Evolutionary conservation across 2,329 filamentous ascomycete genomes (phyloP).

Genomic region (Aureobasidium sp.): DNA sequence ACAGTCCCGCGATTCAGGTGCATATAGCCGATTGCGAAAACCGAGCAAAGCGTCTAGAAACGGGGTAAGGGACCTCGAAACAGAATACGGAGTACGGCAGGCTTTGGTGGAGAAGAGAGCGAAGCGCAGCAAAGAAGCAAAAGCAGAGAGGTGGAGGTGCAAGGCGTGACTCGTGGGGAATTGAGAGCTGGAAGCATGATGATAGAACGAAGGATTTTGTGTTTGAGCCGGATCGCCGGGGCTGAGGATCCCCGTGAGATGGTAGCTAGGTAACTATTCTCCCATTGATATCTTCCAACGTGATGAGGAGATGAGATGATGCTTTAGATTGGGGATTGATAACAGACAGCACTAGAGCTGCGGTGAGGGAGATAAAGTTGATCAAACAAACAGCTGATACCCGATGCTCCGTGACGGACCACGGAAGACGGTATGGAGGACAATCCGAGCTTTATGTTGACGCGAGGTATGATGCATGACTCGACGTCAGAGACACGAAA

Average conservation of each 20-base stretch:
- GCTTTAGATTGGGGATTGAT: not conserved
- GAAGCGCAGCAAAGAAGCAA: not conserved
- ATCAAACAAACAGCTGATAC: constrained; percentile 7
- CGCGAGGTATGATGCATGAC: constrained; percentile 10
- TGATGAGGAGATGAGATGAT: constrained; percentile 5
- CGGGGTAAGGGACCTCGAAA: not conserved
- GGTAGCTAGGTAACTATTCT: not conserved
- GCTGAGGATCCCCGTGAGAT: not conserved
- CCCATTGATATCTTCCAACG: not conserved
- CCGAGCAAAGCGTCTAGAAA: not conserved
- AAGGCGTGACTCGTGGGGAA: not conserved
- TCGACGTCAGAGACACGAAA: constrained; percentile 13
- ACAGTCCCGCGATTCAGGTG: not conserved
- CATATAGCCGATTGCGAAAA: not conserved
- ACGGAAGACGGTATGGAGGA: not conserved
- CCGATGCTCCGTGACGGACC: not conserved
- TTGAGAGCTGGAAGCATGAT: not conserved
- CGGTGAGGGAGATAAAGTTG: not conserved
- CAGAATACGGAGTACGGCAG: not conserved
- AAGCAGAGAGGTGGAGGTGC: not conserved
- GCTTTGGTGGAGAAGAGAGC: not conserved
- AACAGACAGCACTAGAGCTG: not conserved
- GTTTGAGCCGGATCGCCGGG: not conserved
- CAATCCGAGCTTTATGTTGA: constrained; percentile 1
- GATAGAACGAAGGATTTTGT: not conserved